Base-by-base conservation (phyloP, 2,329 filamentous ascomycete species). In the Penicillium verrucosum region DNA sequence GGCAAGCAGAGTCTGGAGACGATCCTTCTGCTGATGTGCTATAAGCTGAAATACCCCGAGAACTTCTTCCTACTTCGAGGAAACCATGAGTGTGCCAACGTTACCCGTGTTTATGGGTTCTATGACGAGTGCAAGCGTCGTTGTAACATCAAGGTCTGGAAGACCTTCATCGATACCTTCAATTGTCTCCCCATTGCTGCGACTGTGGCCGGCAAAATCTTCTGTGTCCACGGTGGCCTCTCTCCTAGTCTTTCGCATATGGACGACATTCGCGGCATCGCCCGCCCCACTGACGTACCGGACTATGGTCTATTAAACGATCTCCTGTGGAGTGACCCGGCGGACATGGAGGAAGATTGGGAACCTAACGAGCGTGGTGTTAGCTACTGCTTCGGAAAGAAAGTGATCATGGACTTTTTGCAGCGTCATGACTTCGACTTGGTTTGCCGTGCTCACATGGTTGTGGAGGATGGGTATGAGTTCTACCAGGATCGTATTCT, bases 331-430 rank as follows among this genome's bases (percentile, higher is more conserved):
- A 96, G 92, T 60, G 94, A 99, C 72, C 94, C 94, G 0, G 94
- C 93, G 54, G 94, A 99, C 63, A 97, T 97, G 90, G 92, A 97
- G 61, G 88, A 89, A 65, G 94, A 97, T 67, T 99, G 94, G 94
- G 93, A 97, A 72, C 90, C 92, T 18, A 99, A 97, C 63, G 94
- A 99, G 74, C 82, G 94, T 70, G 94, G 94, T 50, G 94, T 99
- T 47, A 97, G 92, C 72, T 99, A 97, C 73, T 97, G 94, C 72
- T 99, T 99, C 71, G 93, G 93, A 46, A 97, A 97, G 76, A 94
- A 95, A 70, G 93, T 99, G 63, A 97, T 99, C 60, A 92, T 92
- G 73, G 92, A 97, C 67, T 99, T 99, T 73, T 78, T 99, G 62
- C 88, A 92, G 58, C 86, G 89, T 54, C 94, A 99, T 72, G 94